Conservation (phyloP, 1,284 basidiomycete species). For the Neotropicomus parvogracilis region DNA sequence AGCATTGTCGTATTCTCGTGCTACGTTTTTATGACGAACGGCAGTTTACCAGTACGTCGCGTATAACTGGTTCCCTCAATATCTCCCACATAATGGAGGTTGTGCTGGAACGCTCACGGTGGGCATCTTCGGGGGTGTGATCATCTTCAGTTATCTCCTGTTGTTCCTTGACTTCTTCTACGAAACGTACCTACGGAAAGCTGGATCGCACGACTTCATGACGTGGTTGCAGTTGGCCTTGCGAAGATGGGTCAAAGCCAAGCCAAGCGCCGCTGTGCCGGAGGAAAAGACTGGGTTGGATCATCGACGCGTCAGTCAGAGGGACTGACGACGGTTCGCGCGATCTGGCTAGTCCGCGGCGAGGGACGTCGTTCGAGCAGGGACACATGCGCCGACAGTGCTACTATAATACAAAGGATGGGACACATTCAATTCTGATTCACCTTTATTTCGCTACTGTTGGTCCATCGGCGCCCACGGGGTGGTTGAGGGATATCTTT, state of each 20-base stretch:
- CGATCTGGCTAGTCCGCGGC: constrained; percentile 2
- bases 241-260: constrained; percentile 7
- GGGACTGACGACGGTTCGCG: background rate
- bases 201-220: background rate
- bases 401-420: background rate
- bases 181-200: constrained; percentile 64
- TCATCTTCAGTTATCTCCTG: constrained; percentile 19
- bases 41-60: constrained; percentile 17
- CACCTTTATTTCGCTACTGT: too few species aligned
- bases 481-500: too few species aligned
- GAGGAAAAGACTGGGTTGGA: constrained; percentile 11
- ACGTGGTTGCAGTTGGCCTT: background rate
- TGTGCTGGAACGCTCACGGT: constrained; percentile 16
- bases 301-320: background rate
- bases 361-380: background rate
- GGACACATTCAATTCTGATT: too few species aligned
- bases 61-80: constrained; percentile 15
- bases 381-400: background rate
- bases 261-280: background rate
- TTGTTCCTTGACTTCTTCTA: constrained; percentile 71
- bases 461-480: too few species aligned
- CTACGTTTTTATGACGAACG: background rate
- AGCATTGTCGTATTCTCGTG: background rate
- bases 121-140: constrained; percentile 4
- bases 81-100: constrained; percentile 15